phyloP scores from a whole-genome alignment of 2,329 filamentous ascomycete genomes.

The Sphaerulina populicola region DNA sequence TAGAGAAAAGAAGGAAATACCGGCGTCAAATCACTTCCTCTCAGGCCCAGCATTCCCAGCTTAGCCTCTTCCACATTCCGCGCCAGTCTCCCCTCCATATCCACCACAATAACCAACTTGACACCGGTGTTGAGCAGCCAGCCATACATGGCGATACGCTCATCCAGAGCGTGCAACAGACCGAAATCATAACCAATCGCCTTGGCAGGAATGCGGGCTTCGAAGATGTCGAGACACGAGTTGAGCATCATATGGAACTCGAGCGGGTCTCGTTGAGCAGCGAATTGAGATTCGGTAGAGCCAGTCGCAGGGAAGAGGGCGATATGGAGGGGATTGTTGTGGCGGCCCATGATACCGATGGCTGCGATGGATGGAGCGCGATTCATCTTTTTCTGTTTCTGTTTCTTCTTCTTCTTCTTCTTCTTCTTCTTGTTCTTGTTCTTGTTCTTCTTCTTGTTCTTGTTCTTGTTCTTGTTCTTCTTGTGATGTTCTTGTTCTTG shows the following conservation, averaged over 20 bases:
- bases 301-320: constrained; percentile 68
- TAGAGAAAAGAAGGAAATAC: constrained; percentile 36
- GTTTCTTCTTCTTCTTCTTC: neutral
- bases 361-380: constrained; percentile 72
- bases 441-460: constrained; percentile 19
- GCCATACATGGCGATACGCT: constrained; percentile 86
- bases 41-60: constrained; percentile 54
- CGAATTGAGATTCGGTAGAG: constrained; percentile 16
- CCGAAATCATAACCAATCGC: constrained; percentile 76
- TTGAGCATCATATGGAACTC: constrained; percentile 90
- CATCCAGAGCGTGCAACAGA: constrained; percentile 85
- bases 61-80: constrained; percentile 27
- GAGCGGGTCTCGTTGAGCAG: constrained; percentile 55
- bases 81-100: constrained; percentile 67
- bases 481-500: too few relatives aligned
- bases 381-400: constrained; percentile 33
- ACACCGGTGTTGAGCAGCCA: constrained; percentile 95
- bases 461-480: neutral
- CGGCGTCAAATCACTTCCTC: constrained; percentile 79
- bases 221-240: constrained; percentile 87
- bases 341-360: constrained; percentile 86
- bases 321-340: constrained; percentile 93
- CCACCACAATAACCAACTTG: constrained; percentile 81
- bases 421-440: too few relatives aligned
- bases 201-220: constrained; percentile 67